Base-by-base conservation (phyloP, 805 yeast species). In the Blastobotrys chiropterorum region DNA sequence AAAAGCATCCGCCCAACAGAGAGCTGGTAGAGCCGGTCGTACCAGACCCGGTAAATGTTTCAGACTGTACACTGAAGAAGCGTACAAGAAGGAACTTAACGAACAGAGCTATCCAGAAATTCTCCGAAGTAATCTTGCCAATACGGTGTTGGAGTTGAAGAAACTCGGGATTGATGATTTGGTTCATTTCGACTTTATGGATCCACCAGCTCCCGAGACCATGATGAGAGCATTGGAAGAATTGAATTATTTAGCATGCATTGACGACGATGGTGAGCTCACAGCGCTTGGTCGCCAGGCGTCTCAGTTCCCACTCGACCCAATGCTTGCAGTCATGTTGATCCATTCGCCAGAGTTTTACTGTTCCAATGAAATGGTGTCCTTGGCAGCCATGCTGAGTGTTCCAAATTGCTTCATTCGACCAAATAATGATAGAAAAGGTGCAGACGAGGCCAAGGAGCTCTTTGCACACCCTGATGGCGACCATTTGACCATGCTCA, bases 181-280 rank as follows among this genome's bases (percentile, higher is more conserved):
- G 63, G 99, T 94, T 40, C 98, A 92, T 71, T 92, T 92, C 65
- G 99, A 94, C 68, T 92, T 94, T 66, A 92, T 92, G 96, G 99
- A 92, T 66, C 98, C 99, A 5, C 99, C 99, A 13, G 98, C 98
- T 2, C 99, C 99, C 7, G 99, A 92, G 70, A 94, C 99, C 4
- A 94, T 92, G 99, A 94, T 94, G 99, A 79, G 99, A 67, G 98
- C 98, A 0, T 74, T 92, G 56, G 99, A 92, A 69, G 99, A 92
- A 68, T 77, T 92, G 63, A 90, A 94, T 66, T 94, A 89, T 66
- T 74, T 92, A 56, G 83, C 85, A 19, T 94, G 97, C 72, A 76
- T 92, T 49, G 87, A 88, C 59, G 97, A 94, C 66, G 92, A 89
- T 46, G 99, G 98, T 55, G 84, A 85, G 50, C 72, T 92, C 59